phyloP scores from a whole-genome alignment of 345 rosid genomes.

The Lenwebbia sp. region DNA sequence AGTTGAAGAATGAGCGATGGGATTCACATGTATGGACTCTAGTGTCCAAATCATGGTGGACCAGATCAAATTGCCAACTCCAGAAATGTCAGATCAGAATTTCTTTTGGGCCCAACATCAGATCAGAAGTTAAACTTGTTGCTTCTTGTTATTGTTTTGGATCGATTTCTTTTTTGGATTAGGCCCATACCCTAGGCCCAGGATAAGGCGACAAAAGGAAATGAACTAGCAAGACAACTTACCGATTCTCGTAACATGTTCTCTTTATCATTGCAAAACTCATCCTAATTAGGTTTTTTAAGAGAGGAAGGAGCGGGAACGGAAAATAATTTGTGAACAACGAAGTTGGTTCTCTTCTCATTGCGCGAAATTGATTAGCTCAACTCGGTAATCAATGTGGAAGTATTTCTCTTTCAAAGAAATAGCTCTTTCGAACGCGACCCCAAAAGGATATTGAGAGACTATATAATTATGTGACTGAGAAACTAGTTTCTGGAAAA shows the following conservation, averaged over 20 bases:
- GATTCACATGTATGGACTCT: background rate
- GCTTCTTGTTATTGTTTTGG: background rate
- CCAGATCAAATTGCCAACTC: background rate
- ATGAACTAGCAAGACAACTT: background rate
- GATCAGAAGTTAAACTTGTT: background rate
- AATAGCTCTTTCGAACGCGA: background rate
- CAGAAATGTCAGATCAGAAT: background rate
- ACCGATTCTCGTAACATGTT: background rate
- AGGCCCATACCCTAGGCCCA: background rate
- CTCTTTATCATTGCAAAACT: background rate
- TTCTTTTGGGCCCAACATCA: background rate
- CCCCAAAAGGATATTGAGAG: background rate
- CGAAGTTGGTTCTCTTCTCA: background rate
- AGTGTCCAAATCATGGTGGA: background rate
- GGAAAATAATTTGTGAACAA: background rate
- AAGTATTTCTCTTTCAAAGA: accelerated
- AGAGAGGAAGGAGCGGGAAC: background rate
- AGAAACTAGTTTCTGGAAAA: background rate
- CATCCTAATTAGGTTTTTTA: background rate
- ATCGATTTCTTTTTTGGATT: background rate
- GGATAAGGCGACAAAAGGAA: accelerated
- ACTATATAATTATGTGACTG: too few species aligned
- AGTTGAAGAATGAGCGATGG: background rate
- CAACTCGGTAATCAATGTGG: background rate
- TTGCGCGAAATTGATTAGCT: accelerated